Evolutionary conservation across 164 flowering plant genomes (phyloP), one percentile per base, ranked within the genome.

Genomic region (Annona squamosa): DNA sequence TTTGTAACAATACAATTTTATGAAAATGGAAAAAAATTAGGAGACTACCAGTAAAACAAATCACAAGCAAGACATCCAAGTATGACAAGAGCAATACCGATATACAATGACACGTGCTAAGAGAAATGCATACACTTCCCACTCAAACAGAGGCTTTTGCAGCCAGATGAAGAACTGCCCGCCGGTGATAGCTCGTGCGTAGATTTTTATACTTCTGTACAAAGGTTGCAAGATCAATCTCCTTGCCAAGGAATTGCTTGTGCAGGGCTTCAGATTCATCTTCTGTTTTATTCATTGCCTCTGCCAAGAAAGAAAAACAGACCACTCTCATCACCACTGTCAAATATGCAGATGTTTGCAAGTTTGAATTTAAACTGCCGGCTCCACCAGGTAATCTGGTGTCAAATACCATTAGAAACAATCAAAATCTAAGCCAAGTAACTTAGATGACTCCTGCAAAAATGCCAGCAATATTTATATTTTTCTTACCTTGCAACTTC

Each of bases 191-290:
- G 47, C 77, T 76, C 3, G 83, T 72, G 0, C 97, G 92, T 16
- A 85, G 83, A 75, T 76, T 90, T 86, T 89, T 95, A 80, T 88
- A 90, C 79, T 89, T 93, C 81, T 86, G 93, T 43, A 91, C 80
- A 78, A 95, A 95, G 4, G 80, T 71, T 3, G 72, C 79, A 61
- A 91, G 67, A 66, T 93, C 98, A 3, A 90, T 83, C 84, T 93
- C 97, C 79, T 80, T 80, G 19, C 84, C 85, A 46, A 93, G 86
- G 45, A 89, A 86, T 80, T 91, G 89, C 77, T 68, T 75, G 74
- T 93, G 96, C 66, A 91, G 81, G 18, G 72, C 47, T 63, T 95
- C 99, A 17, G 93, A 91, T 80, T 93, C 99, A 64, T 87, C 97
- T 0, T 91, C 99, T 0, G 85, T 80, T 76, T 82, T 80, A 59